phyloP scores from a whole-genome alignment of 768 basidiomycete genomes.

The Suillus subaureus region DNA sequence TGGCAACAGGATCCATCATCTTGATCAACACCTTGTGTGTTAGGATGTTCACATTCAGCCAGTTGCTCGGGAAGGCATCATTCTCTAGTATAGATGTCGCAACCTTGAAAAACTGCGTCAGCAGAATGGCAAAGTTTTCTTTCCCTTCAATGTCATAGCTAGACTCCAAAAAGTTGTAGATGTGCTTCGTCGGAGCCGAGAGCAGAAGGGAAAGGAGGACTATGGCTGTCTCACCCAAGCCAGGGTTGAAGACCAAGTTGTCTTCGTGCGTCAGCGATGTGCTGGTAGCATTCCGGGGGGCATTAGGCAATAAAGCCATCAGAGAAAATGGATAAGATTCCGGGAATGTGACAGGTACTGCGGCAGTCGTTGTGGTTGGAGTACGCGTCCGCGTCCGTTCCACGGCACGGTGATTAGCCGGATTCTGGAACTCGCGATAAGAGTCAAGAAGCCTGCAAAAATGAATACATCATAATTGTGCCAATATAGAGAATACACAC shows the following conservation, averaged over 20 bases:
- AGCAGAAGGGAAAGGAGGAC: constrained; percentile 82
- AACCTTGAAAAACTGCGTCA: constrained; percentile 82
- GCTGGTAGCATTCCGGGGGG: constrained; percentile 44
- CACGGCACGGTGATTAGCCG: constrained; percentile 67
- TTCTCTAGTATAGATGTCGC: constrained; percentile 80
- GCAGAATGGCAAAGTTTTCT: constrained; percentile 69
- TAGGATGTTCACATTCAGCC: constrained; percentile 90
- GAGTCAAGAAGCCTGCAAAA: constrained; percentile 75
- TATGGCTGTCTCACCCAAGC: constrained; percentile 82
- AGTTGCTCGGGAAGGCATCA: constrained; percentile 86
- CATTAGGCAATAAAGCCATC: constrained; percentile 63
- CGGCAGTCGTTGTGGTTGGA: constrained; percentile 55
- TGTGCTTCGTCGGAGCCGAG: constrained; percentile 76
- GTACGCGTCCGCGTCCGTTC: constrained; percentile 67
- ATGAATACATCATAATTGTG: constrained; percentile 9
- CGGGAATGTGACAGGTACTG: constrained; percentile 83
- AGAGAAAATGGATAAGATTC: constrained; percentile 93
- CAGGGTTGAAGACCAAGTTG: constrained; percentile 65
- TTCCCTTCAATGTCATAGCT: constrained; percentile 88
- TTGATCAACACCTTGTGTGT: constrained; percentile 88
- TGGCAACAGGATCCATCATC: constrained; percentile 81
- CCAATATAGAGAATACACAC: constrained; percentile 40
- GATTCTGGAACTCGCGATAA: constrained; percentile 79
- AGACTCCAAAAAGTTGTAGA: constrained; percentile 77
- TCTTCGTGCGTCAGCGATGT: constrained; percentile 45